A percentile compares a stretch with the other conserved stretches of the same genome.
These are phyloP conservation scores for Euphorbia lathyris DNA, from an alignment of 345 rosid genomes.

Conservation along the genomic window DNA sequence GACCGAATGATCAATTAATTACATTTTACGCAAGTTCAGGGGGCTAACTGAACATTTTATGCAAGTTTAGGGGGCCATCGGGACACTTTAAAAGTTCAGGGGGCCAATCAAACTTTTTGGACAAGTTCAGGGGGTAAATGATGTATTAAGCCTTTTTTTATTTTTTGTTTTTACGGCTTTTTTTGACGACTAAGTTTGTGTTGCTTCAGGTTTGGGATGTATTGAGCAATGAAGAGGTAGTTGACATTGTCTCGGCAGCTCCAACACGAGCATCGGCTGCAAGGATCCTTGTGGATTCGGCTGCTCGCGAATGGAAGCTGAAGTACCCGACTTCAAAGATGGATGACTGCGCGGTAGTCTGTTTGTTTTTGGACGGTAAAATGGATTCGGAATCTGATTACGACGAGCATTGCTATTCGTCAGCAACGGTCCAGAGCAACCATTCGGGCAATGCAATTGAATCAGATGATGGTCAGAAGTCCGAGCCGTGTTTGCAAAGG, in stretches of 20 bases:
- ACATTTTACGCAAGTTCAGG: no score
- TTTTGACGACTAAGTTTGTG: not conserved
- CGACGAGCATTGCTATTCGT: constrained; percentile 72
- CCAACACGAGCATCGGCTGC: constrained; percentile 84
- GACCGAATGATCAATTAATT: no score
- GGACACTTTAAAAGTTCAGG: no score
- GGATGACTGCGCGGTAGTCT: constrained; percentile 99
- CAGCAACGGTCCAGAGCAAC: constrained; percentile 73
- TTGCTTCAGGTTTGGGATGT: constrained; percentile 92
- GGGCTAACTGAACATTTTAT: no score
- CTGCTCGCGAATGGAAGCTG: constrained; percentile 91
- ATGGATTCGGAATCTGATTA: constrained; percentile 88
- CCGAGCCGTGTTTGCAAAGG: constrained; percentile 86
- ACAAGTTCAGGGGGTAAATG: no score
- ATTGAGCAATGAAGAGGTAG: constrained; percentile 94
- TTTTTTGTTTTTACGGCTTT: not conserved
- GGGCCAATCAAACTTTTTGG: no score
- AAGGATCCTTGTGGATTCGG: constrained; percentile 75
- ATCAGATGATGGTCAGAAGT: constrained; percentile 70
- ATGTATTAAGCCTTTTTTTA: no score
- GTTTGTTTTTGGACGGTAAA: constrained; percentile 89
- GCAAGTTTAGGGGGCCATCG: no score
- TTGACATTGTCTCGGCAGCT: constrained; percentile 78
- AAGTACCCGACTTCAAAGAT: constrained; percentile 99
- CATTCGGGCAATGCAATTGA: constrained; percentile 67